Evolutionary conservation across 768 basidiomycete species (phyloP).

Genomic region (Mycena leptocephala): DNA sequence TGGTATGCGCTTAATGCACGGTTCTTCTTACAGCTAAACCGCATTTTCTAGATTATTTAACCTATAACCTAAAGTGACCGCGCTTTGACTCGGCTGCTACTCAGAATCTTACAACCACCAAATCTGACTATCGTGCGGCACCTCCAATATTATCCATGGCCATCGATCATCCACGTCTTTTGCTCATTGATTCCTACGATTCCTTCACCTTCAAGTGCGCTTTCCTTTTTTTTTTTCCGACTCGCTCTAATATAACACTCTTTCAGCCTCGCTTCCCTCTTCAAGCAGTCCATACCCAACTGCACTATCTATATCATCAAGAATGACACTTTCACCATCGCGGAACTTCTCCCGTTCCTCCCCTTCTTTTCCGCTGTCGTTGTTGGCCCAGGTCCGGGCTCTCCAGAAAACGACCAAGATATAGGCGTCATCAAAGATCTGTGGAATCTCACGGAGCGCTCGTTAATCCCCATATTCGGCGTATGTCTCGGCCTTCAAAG

Average conservation of each 20-base stretch:
- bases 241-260: not conserved
- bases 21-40: not conserved
- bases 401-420: conserved; percentile 74
- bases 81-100: not conserved
- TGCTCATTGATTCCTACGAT: conserved; percentile 89
- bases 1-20: not conserved
- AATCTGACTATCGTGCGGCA: not conserved
- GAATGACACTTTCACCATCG: conserved; percentile 74
- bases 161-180: conserved; percentile 64
- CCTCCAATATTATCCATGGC: conserved; percentile 44
- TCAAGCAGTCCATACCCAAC: conserved; percentile 73
- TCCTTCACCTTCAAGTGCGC: conserved; percentile 93
- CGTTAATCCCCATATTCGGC: conserved; percentile 82
- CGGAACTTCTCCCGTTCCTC: conserved; percentile 69
- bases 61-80: not conserved
- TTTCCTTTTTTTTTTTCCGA: conserved; percentile 29
- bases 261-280: conserved; percentile 80
- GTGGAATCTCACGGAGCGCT: conserved; percentile 72
- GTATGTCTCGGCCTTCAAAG: conserved; percentile 91
- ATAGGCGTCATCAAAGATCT: conserved; percentile 80
- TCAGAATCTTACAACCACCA: not conserved
- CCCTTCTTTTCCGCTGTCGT: conserved; percentile 78
- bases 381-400: conserved; percentile 88
- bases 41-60: not conserved
- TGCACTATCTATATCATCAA: conserved; percentile 80